phyloP scores from a whole-genome alignment of 257 asterid species.

The Handroanthus guayacan region DNA sequence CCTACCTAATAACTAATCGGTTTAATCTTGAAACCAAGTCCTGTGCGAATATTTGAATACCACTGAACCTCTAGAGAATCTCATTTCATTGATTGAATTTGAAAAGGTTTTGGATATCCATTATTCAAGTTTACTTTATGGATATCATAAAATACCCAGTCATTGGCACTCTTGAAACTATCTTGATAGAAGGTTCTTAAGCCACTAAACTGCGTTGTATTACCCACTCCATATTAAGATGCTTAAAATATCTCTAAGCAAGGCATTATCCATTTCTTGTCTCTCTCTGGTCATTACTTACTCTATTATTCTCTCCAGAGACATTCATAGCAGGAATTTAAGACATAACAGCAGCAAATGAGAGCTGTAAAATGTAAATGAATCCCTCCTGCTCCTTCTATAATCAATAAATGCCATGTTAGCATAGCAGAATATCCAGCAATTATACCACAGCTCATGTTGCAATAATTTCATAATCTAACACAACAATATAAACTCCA shows the following conservation, averaged over 20 bases:
- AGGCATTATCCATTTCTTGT: background rate
- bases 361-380: background rate
- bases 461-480: background rate
- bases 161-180: background rate
- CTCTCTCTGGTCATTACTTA: background rate
- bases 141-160: too few species aligned
- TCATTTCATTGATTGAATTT: too few species aligned
- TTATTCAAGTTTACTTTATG: too few species aligned
- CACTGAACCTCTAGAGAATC: too few species aligned
- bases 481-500: background rate
- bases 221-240: background rate
- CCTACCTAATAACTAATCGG: too few species aligned
- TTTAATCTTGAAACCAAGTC: too few species aligned
- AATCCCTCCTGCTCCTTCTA: slow-evolving; percentile 2
- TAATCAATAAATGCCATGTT: background rate
- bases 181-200: too few species aligned
- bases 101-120: too few species aligned
- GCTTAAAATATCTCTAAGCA: background rate
- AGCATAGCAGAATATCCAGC: background rate
- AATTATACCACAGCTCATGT: background rate
- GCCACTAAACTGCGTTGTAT: background rate
- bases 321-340: background rate
- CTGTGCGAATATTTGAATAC: too few species aligned
- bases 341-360: background rate
- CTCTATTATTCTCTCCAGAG: background rate